phyloP scores from a whole-genome alignment of 148 eudicot genomes.

The Amaranthus hypochondriacus region DNA sequence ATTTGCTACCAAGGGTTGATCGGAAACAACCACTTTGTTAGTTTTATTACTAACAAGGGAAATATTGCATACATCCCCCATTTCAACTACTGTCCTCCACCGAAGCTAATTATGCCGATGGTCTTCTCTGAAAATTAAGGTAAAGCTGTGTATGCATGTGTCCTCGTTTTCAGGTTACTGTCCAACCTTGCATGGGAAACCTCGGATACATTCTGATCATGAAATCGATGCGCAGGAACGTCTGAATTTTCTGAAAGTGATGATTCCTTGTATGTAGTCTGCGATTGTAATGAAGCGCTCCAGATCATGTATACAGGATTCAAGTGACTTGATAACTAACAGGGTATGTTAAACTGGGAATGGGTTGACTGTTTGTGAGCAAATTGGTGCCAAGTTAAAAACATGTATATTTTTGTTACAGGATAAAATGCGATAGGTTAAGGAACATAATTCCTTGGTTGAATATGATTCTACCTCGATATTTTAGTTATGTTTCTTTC shows the following conservation, averaged over 20 bases:
- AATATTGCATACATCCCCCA: background rate
- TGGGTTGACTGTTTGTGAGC: background rate
- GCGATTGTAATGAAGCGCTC: background rate
- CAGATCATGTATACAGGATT: background rate
- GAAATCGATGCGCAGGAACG: constrained; percentile 18
- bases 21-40: no score
- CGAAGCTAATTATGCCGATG: background rate
- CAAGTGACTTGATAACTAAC: background rate
- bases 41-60: no score
- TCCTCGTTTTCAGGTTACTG: background rate
- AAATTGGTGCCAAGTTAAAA: constrained; percentile 2
- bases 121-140: background rate
- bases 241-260: background rate
- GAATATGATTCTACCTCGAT: no score
- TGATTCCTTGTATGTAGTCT: background rate
- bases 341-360: background rate
- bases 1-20: no score
- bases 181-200: background rate
- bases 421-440: constrained; percentile 7
- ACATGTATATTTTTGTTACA: constrained; percentile 14
- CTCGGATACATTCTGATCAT: background rate
- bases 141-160: background rate
- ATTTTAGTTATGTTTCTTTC: no score
- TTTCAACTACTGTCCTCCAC: constrained; percentile 4
- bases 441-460: background rate